A percentile compares a stretch with the other conserved stretches of the same genome.
Evolutionary conservation across 1,284 basidiomycete species (phyloP).

Genomic region (Chalciporus sp.): DNA sequence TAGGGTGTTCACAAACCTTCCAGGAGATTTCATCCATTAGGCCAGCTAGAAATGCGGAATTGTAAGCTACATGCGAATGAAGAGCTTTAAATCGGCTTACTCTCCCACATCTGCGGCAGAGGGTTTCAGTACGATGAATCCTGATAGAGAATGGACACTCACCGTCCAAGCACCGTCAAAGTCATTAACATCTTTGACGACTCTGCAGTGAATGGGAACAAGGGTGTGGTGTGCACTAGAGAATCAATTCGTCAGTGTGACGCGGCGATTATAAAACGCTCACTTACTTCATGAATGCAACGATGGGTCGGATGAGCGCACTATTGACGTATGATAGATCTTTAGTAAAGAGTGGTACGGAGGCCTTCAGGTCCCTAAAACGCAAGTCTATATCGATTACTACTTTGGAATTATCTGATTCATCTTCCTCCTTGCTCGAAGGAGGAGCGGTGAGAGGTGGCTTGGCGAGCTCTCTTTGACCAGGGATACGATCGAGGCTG

Average conservation of each 20-base stretch:
- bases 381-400: constrained; percentile 94
- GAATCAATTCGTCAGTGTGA: constrained; percentile 16
- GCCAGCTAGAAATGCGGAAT: constrained; percentile 54
- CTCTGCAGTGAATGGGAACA: constrained; percentile 87
- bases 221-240: constrained; percentile 85
- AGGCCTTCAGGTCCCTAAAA: constrained; percentile 96
- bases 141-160: constrained; percentile 35
- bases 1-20: constrained; percentile 51
- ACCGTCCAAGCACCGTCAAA: constrained; percentile 93
- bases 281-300: constrained; percentile 95
- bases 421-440: constrained; percentile 37
- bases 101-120: constrained; percentile 76
- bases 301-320: constrained; percentile 95
- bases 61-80: constrained; percentile 16
- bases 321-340: constrained; percentile 92
- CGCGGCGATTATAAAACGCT: not conserved
- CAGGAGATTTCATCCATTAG: constrained; percentile 80
- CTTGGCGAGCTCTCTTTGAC: constrained; percentile 84
- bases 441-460: constrained; percentile 83
- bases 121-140: constrained; percentile 13
- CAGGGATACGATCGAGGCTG: constrained; percentile 75
- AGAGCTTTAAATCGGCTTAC: constrained; percentile 44
- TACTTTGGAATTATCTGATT: constrained; percentile 50
- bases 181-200: constrained; percentile 77
- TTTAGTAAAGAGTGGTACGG: constrained; percentile 87